Base-by-base conservation (phyloP, 495 filamentous ascomycete genomes). In the Trichoderma orchidacearum region DNA sequence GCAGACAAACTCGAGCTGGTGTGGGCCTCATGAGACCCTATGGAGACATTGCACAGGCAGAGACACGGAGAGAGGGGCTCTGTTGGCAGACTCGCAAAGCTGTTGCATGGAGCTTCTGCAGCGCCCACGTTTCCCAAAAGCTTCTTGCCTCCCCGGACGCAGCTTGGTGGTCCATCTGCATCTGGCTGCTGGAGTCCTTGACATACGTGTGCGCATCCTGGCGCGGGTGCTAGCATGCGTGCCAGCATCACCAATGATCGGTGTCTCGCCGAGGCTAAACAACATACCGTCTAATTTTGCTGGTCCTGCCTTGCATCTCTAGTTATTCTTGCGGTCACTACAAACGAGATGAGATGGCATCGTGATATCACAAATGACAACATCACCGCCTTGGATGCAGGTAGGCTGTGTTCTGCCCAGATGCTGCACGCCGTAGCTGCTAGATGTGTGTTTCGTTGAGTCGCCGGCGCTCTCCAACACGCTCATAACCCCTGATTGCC, bases 221-320 rank as follows among this genome's bases (percentile, higher is more conserved):
- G n/a, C n/a, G n/a, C n/a, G n/a, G n/a, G n/a, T n/a, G n/a, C n/a
- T n/a, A n/a, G n/a, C n/a, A 15, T 5, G 34, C 11, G n/a, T 48
- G 41, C 36, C 17, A 21, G n/a, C 36, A 41, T 6, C 34, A 13
- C 36, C 9, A 4, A 5, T 18, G 36, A 41, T 41, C 36, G 36
- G 36, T 48, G 41, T 48, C 41, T 48, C 41, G 41, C 41, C 41
- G 41, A 48, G 41, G 41, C 41, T 27, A 27, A 9, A 23, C n/a
- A 48, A 6, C 41, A 48, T 48, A 48, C 41, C 41, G 41, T 48
- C 41, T 48, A 48, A 48, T 48, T 48, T 48, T 48, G 41, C 41
- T 48, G 41, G 41, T 48, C 18, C 21, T 48, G 41, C 41, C n/a
- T 48, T 23, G 18, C 21, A 23, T 48, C 41, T 23, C 41, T 48